These are phyloP conservation scores for Cladosporium sp. DNA, from an alignment of 2,329 filamentous ascomycete genomes.

Conservation along the genomic window DNA sequence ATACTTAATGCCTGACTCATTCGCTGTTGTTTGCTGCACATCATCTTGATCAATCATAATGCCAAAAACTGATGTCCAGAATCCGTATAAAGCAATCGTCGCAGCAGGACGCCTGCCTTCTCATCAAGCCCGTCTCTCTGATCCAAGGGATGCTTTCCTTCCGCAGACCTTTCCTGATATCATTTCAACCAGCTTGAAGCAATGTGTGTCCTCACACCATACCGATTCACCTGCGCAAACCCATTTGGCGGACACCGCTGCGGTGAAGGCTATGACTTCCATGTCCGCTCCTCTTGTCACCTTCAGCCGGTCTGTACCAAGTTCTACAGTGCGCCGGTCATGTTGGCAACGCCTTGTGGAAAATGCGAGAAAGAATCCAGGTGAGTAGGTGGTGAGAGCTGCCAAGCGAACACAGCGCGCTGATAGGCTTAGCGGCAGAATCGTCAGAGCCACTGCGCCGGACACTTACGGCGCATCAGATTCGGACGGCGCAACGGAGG, in stretches of 20 bases:
- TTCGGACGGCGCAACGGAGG: not conserved
- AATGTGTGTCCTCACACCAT: not conserved
- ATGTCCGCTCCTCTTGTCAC: not conserved
- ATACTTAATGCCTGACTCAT: no score
- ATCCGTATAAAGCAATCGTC: no score
- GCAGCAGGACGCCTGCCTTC: no score
- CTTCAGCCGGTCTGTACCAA: not conserved
- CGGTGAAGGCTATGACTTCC: not conserved
- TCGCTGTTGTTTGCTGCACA: no score
- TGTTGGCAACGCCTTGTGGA: not conserved
- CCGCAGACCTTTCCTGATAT: no score
- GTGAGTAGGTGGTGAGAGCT: not conserved
- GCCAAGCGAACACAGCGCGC: not conserved
- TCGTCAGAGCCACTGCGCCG: not conserved
- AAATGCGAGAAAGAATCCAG: not conserved
- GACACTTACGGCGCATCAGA: no score
- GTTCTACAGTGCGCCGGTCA: not conserved
- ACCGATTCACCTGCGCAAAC: not conserved
- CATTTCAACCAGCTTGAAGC: not conserved
- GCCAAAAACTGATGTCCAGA: no score
- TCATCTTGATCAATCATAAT: no score
- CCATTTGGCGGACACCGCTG: not conserved
- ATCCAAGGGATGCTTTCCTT: no score
- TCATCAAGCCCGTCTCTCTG: no score
- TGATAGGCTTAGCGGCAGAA: not conserved